These are phyloP conservation scores for Alternaria sp. DNA, from an alignment of 2,329 filamentous ascomycete genomes.

Conservation along the genomic window DNA sequence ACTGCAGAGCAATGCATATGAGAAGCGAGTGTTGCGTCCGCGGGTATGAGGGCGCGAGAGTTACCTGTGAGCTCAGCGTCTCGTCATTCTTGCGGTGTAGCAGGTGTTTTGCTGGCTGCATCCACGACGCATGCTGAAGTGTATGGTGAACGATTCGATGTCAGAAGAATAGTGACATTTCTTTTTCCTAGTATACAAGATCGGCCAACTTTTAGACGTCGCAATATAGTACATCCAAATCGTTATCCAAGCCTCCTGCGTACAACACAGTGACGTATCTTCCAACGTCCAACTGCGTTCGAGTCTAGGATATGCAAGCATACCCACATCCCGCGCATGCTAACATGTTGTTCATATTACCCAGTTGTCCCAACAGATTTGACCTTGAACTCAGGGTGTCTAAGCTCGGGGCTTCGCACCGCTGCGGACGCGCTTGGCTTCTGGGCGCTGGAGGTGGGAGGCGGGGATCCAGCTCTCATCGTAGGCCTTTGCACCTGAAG, in stretches of 20 bases:
- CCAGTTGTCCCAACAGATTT: background rate
- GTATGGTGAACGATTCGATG: background rate
- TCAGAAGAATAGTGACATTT: conserved; percentile 12
- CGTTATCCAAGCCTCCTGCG: conserved; percentile 9
- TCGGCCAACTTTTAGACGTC: conserved; percentile 22
- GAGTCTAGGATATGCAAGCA: background rate
- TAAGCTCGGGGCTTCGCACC: conserved; percentile 51
- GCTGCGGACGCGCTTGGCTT: conserved; percentile 69
- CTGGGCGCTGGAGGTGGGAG: conserved; percentile 86
- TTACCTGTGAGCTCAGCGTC: background rate
- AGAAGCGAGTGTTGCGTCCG: background rate
- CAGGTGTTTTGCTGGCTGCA: background rate
- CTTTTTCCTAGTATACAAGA: conserved; percentile 30
- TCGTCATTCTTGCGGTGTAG: conserved; percentile 6
- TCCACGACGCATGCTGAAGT: background rate
- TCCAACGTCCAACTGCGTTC: background rate
- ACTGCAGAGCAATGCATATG: background rate
- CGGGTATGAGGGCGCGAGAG: background rate
- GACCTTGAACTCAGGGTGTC: background rate
- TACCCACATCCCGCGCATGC: background rate
- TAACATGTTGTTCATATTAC: background rate
- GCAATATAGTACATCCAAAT: conserved; percentile 25
- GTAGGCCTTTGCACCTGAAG: conserved; percentile 77
- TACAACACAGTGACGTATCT: conserved; percentile 1
- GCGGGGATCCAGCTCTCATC: conserved; percentile 95